Percentiles rank a stretch among this genome's conserved stretches.
phyloP scores from a whole-genome alignment of 2,329 filamentous ascomycete genomes.

The Trichophyton benhamiae region DNA sequence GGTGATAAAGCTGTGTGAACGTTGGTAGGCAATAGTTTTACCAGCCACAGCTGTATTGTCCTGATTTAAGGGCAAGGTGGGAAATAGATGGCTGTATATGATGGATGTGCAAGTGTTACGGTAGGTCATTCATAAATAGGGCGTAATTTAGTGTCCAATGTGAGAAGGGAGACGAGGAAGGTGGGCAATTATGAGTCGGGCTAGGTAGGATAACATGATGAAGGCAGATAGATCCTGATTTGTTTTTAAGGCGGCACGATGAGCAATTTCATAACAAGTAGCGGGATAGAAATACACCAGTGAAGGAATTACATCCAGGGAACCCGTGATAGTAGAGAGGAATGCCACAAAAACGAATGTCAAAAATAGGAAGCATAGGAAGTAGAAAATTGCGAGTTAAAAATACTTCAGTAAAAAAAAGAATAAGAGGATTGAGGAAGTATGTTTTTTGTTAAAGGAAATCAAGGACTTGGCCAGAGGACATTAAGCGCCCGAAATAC shows the following conservation, averaged over 20 bases:
- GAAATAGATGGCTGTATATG: neutral
- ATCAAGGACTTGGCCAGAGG: slow-evolving; percentile 1
- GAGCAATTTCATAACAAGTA: neutral
- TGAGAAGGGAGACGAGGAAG: neutral
- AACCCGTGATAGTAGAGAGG: neutral
- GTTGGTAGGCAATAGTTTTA: neutral
- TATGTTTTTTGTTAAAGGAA: slow-evolving; percentile 1
- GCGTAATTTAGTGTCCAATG: neutral
- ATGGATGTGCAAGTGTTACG: neutral
- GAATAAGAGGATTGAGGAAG: neutral
- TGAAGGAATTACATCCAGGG: slow-evolving; percentile 4
- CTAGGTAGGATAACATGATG: neutral
- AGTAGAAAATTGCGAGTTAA: neutral
- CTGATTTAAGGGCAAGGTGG: neutral
- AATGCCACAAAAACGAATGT: neutral
- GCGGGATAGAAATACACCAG: slow-evolving; percentile 2
- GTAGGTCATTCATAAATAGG: neutral
- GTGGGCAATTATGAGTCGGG: neutral
- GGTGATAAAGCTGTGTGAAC: neutral
- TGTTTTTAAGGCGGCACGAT: neutral
- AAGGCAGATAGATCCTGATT: neutral
- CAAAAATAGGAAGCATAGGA: neutral
- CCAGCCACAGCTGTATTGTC: neutral
- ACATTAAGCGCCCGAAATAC: neutral
- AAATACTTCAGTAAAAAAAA: neutral